phyloP scores from a whole-genome alignment of 2,329 filamentous ascomycete genomes.

The Aureobasidium sp. region DNA sequence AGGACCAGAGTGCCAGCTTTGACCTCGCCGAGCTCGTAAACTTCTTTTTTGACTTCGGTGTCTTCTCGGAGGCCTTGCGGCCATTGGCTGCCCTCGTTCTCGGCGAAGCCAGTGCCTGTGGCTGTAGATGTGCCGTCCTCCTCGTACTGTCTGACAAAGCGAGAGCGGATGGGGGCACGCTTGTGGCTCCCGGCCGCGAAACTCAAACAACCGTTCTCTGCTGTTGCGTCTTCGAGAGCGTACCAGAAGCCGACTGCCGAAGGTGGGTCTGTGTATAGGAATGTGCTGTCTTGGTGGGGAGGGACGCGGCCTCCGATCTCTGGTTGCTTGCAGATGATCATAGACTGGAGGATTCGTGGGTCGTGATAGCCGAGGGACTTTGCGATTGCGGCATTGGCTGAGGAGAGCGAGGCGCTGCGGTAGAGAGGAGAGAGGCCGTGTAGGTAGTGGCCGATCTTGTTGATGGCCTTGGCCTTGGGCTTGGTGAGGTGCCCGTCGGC shows the following conservation, averaged over 20 bases:
- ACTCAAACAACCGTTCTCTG: slow-evolving; percentile 79
- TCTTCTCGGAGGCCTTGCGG: slow-evolving; percentile 34
- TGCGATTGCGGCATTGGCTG: slow-evolving; percentile 58
- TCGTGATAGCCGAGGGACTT: slow-evolving; percentile 65
- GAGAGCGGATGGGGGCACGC: slow-evolving; percentile 60
- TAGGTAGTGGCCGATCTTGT: slow-evolving; percentile 52
- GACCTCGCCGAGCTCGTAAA: slow-evolving; percentile 76
- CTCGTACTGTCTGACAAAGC: slow-evolving; percentile 62
- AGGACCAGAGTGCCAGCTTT: slow-evolving; percentile 85
- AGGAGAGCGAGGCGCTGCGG: slow-evolving; percentile 47
- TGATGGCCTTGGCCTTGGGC: slow-evolving; percentile 78
- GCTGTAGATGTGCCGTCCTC: slow-evolving; percentile 37
- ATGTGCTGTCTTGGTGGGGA: slow-evolving; percentile 86
- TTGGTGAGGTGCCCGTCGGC: slow-evolving; percentile 58
- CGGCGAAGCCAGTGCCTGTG: slow-evolving; percentile 50
- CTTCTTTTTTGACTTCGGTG: slow-evolving; percentile 40
- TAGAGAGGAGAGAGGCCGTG: slow-evolving; percentile 42
- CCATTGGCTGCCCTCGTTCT: slow-evolving; percentile 57
- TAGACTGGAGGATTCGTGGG: slow-evolving; percentile 78
- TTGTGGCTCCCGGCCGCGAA: slow-evolving; percentile 79
- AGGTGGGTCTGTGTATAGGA: slow-evolving; percentile 83
- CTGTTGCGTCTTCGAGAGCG: slow-evolving; percentile 84
- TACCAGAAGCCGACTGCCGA: slow-evolving; percentile 96
- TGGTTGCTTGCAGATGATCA: slow-evolving; percentile 98
- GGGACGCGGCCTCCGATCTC: slow-evolving; percentile 90